Evolutionary conservation across 2,329 filamentous ascomycete genomes (phyloP).

Genomic region (Sclerotiophoma versabilis): DNA sequence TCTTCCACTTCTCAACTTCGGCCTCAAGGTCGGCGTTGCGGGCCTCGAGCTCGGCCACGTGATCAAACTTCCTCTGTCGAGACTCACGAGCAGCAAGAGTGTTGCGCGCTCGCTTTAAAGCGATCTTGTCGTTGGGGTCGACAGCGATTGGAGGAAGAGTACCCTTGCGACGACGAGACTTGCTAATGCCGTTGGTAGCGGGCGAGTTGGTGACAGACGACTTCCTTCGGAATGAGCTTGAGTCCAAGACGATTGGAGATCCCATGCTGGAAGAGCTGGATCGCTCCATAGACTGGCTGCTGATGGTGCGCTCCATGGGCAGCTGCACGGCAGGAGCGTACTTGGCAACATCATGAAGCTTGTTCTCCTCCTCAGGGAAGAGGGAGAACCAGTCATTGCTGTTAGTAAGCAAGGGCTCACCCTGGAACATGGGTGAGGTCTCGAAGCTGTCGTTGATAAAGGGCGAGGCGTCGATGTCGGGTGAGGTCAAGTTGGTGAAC

Average conservation of each 20-base stretch:
- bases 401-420: slow-evolving; percentile 61
- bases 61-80: slow-evolving; percentile 81
- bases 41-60: slow-evolving; percentile 76
- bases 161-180: slow-evolving; percentile 78
- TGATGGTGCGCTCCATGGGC: slow-evolving; percentile 52
- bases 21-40: slow-evolving; percentile 73
- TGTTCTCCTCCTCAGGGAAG: slow-evolving; percentile 64
- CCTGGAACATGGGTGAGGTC: slow-evolving; percentile 78
- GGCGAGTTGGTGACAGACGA: slow-evolving; percentile 56
- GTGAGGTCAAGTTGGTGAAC: slow-evolving; percentile 85
- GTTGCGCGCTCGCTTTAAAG: slow-evolving; percentile 92
- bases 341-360: slow-evolving; percentile 33
- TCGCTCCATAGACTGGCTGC: slow-evolving; percentile 47
- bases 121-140: slow-evolving; percentile 76
- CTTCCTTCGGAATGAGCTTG: slow-evolving; percentile 47
- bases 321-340: slow-evolving; percentile 34
- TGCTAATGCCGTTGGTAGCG: slow-evolving; percentile 72
- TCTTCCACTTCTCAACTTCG: slow-evolving; percentile 53
- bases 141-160: slow-evolving; percentile 79
- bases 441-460: slow-evolving; percentile 74
- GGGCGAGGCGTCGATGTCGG: slow-evolving; percentile 78
- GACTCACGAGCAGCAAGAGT: slow-evolving; percentile 94
- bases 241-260: slow-evolving; percentile 46
- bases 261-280: slow-evolving; percentile 47
- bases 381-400: slow-evolving; percentile 74